Conservation (phyloP, 768 basidiomycete genomes). For the Pholiota molesta region DNA sequence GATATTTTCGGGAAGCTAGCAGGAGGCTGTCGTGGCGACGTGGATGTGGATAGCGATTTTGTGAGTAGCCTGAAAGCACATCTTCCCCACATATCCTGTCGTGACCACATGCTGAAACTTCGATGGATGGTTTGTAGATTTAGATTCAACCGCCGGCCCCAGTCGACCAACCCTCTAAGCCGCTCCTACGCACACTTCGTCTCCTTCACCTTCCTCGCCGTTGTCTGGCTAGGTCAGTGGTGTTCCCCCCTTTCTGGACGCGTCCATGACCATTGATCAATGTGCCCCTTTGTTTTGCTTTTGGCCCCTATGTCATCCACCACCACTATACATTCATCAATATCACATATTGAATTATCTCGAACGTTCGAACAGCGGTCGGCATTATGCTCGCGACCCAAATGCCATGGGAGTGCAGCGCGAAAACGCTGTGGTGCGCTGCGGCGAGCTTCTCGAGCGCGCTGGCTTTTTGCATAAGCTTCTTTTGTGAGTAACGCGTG, state of each 20-base stretch:
- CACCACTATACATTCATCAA: neutral
- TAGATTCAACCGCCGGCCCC: constrained; percentile 31
- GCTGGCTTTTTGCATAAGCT: constrained; percentile 34
- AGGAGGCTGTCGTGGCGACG: constrained; percentile 32
- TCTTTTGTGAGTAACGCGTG: constrained; percentile 29
- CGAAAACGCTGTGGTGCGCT: constrained; percentile 35
- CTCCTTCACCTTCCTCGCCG: constrained; percentile 31
- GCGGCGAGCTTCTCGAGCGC: constrained; percentile 34
- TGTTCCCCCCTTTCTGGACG: constrained; percentile 3
- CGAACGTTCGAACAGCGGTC: constrained; percentile 22
- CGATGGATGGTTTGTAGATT: constrained; percentile 22
- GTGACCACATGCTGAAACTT: neutral
- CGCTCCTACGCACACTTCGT: constrained; percentile 35
- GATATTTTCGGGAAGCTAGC: constrained; percentile 37
- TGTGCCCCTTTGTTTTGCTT: neutral
- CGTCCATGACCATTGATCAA: neutral
- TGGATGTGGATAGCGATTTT: constrained; percentile 38
- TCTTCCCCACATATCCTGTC: neutral
- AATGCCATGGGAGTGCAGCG: constrained; percentile 32
- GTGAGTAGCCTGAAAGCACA: constrained; percentile 20
- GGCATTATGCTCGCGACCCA: constrained; percentile 38
- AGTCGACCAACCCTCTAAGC: constrained; percentile 32
- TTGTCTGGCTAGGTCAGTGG: constrained; percentile 37
- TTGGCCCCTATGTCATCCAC: neutral
- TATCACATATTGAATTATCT: neutral